These are phyloP conservation scores for Lactuca sativa DNA, from an alignment of 129 eudicot genomes.

Conservation along the genomic window DNA sequence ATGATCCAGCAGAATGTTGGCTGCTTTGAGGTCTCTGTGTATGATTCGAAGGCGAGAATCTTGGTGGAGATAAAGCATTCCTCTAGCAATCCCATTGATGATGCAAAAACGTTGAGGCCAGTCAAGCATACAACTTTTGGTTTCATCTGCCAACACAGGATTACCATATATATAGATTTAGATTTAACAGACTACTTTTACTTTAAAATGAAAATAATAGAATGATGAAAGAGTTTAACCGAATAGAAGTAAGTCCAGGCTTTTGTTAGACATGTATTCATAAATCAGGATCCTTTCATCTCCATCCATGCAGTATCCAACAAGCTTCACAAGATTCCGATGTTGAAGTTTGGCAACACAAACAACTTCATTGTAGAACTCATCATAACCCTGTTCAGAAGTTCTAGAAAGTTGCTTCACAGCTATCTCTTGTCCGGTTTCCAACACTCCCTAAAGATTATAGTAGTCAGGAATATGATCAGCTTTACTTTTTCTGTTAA, in stretches of 20 bases:
- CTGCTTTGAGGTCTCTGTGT: slow-evolving; percentile 10
- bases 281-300: slow-evolving; percentile 41
- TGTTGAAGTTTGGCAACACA: slow-evolving; percentile 46
- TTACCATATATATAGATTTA: not conserved
- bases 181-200: not conserved
- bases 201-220: not conserved
- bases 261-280: slow-evolving; percentile 18
- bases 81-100: slow-evolving; percentile 39
- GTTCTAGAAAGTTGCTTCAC: slow-evolving; percentile 41
- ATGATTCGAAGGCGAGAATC: slow-evolving; percentile 40
- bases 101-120: slow-evolving; percentile 8
- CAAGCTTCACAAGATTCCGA: slow-evolving; percentile 42
- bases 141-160: slow-evolving; percentile 25
- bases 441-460: slow-evolving; percentile 25
- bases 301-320: slow-evolving; percentile 41
- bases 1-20: slow-evolving; percentile 32
- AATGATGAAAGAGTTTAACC: slow-evolving; percentile 20
- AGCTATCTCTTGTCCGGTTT: slow-evolving; percentile 36
- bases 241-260: slow-evolving; percentile 39
- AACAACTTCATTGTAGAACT: slow-evolving; percentile 47
- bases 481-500: not conserved
- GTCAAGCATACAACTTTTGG: slow-evolving; percentile 24
- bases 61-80: slow-evolving; percentile 41
- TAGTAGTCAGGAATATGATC: not conserved
- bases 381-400: slow-evolving; percentile 44